These are phyloP conservation scores for Elongisporangium senticosum DNA, from an alignment of 352 stramenopile species.

Conservation along the genomic window DNA sequence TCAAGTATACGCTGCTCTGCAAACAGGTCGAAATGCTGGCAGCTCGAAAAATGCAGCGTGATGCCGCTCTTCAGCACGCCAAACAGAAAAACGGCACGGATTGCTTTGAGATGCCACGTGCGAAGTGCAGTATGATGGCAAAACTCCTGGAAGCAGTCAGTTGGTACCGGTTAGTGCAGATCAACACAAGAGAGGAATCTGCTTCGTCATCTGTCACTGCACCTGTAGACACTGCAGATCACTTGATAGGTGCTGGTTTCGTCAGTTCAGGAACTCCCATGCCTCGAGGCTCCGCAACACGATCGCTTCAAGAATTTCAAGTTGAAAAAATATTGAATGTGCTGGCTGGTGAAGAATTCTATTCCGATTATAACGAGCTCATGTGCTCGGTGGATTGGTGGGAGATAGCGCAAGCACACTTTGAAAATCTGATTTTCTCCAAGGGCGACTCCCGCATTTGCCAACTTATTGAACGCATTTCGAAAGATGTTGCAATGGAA, in stretches of 20 bases:
- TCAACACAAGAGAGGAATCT: conserved; percentile 63
- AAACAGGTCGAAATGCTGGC: conserved; percentile 52
- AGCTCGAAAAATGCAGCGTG: conserved; percentile 34
- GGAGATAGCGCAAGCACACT: conserved; percentile 80
- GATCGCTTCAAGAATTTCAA: conserved; percentile 51
- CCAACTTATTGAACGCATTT: conserved; percentile 64
- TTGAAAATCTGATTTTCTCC: conserved; percentile 83
- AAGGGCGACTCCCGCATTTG: conserved; percentile 57
- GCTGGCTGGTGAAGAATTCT: conserved; percentile 74
- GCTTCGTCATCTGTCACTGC: conserved; percentile 35
- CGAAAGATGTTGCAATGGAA: conserved; percentile 50
- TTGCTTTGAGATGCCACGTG: conserved; percentile 51
- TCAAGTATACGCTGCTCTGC: conserved; percentile 65
- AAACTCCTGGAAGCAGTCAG: conserved; percentile 79
- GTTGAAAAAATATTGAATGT: conserved; percentile 74
- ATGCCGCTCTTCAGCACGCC: conserved; percentile 38
- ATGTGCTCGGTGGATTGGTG: conserved; percentile 80
- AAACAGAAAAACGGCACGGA: conserved; percentile 58
- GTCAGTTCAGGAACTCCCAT: neutral
- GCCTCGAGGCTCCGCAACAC: conserved; percentile 6
- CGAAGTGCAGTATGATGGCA: conserved; percentile 58
- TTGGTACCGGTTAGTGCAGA: conserved; percentile 82
- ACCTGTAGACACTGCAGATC: neutral
- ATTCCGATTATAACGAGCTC: conserved; percentile 73
- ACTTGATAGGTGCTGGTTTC: neutral